Evolutionary conservation across 2,329 filamentous ascomycete genomes (phyloP), one percentile per base, ranked within the genome.

Genomic region (Diaporthe vexans): DNA sequence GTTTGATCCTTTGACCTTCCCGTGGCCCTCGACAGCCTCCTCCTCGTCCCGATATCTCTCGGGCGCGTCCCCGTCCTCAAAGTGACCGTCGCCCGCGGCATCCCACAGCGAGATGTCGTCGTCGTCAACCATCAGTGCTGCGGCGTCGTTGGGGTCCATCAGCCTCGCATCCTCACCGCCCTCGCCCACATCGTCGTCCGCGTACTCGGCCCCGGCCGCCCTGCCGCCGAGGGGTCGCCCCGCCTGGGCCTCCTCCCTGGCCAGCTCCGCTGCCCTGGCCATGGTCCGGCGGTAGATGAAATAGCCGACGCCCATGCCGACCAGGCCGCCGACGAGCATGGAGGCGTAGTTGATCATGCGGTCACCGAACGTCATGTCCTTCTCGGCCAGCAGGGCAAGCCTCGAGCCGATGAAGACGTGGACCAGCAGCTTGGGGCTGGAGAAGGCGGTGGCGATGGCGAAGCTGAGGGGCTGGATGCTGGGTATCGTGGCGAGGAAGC

Each of bases 341-440:
- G 92, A 93, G 33, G 92, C 83, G 82, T 97, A 98, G 84, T 97
- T 97, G 79, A 98, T 86, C 37, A 91, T 88, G 82, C 95, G 97
- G 76, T 94, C 94, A 76, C 89, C 88, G 4, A 89, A 84, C 75
- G 94, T 92, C 96, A 98, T 98, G 78, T 93, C 94, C 73, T 91
- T 90, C 79, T 97, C 94, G n/a, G 94, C 94, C 46, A 99, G 91
- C 70, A 92, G 87, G 58, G 94, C 95, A 21, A 99, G 87, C 72
- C 95, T 90, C 80, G 91, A 92, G 76, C 97, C 97, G 79, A 99
- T 95, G 84, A 98, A 99, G 78, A 97, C 91, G 81, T 97, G 94
- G 68, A 99, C 92, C 74, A 98, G 87, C 24, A 99, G 87, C 81
- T 98, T 99, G 9, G 97, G 97, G 19, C 88, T 91, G 69, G 70